phyloP scores from a whole-genome alignment of 2,329 filamentous ascomycete genomes.

The Trichoderma pleuroti region DNA sequence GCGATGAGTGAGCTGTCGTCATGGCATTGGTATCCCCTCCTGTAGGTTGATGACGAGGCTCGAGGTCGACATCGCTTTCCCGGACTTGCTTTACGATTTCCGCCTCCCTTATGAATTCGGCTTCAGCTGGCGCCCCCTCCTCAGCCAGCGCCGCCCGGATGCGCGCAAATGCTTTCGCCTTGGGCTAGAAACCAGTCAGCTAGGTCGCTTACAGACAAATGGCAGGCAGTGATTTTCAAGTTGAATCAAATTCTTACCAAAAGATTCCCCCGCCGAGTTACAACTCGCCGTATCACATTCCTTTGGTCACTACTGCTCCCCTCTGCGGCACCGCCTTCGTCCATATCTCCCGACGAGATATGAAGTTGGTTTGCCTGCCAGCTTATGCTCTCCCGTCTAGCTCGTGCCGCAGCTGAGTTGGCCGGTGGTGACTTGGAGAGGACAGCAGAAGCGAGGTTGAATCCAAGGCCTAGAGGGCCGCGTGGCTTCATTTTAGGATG shows the following conservation, averaged over 20 bases:
- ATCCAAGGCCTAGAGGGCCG: conserved; percentile 48
- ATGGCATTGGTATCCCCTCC: conserved; percentile 46
- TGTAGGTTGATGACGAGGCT: conserved; percentile 39
- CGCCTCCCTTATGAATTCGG: conserved; percentile 84
- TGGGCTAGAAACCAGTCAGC: conserved; percentile 58
- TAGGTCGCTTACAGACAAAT: conserved; percentile 27
- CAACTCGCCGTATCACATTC: conserved; percentile 75
- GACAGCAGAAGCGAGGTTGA: conserved; percentile 41
- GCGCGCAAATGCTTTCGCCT: conserved; percentile 91
- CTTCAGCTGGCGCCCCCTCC: conserved; percentile 82
- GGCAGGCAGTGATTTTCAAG: neutral
- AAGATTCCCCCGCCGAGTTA: conserved; percentile 84
- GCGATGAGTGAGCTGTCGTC: conserved; percentile 64
- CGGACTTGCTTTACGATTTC: conserved; percentile 94
- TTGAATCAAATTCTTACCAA: conserved; percentile 60
- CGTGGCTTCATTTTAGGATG: conserved; percentile 56
- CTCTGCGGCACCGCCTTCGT: conserved; percentile 55
- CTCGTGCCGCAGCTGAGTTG: conserved; percentile 38
- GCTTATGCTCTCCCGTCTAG: conserved; percentile 82
- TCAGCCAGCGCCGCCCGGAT: conserved; percentile 87
- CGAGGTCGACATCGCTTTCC: conserved; percentile 73
- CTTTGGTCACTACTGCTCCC: conserved; percentile 56
- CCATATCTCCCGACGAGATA: conserved; percentile 64
- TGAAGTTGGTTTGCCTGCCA: conserved; percentile 86
- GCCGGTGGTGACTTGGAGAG: conserved; percentile 73